Conservation (phyloP, 768 basidiomycete species). For the Mycena maculata region DNA sequence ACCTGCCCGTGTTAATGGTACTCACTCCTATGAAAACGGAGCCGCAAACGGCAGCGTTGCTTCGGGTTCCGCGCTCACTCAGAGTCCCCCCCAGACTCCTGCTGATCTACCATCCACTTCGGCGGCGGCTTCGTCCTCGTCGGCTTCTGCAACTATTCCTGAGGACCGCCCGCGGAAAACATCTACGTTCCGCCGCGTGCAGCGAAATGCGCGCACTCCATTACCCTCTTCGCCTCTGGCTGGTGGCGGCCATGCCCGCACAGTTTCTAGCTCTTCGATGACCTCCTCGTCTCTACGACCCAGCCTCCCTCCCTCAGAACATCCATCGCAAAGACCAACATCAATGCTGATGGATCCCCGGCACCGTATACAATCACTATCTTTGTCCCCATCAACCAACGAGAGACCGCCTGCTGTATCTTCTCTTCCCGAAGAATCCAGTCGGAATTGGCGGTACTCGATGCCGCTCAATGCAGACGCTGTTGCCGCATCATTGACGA, state of each 20-base stretch:
- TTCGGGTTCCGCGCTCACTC: not conserved
- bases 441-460: slow-evolving; percentile 22
- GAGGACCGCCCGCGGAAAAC: slow-evolving; percentile 46
- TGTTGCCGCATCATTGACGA: slow-evolving; percentile 25
- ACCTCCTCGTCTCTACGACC: slow-evolving; percentile 26
- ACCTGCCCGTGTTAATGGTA: slow-evolving; percentile 4
- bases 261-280: slow-evolving; percentile 41
- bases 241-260: slow-evolving; percentile 39
- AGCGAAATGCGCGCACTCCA: slow-evolving; percentile 50
- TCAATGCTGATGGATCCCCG: slow-evolving; percentile 29
- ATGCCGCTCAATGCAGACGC: slow-evolving; percentile 33
- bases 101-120: slow-evolving; percentile 17
- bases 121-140: slow-evolving; percentile 15
- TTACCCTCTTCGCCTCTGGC: slow-evolving; percentile 49
- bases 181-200: slow-evolving; percentile 67
- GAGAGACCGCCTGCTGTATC: slow-evolving; percentile 24
- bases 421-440: slow-evolving; percentile 13
- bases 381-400: slow-evolving; percentile 27
- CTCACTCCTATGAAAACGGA: slow-evolving; percentile 12
- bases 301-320: slow-evolving; percentile 17
- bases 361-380: slow-evolving; percentile 25
- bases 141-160: slow-evolving; percentile 1
- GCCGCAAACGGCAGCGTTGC: slow-evolving; percentile 1
- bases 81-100: slow-evolving; percentile 11
- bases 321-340: slow-evolving; percentile 30